Evolutionary conservation across 257 asterid species (phyloP), one percentile per base, ranked within the genome.

Genomic region (Echites panduratus): DNA sequence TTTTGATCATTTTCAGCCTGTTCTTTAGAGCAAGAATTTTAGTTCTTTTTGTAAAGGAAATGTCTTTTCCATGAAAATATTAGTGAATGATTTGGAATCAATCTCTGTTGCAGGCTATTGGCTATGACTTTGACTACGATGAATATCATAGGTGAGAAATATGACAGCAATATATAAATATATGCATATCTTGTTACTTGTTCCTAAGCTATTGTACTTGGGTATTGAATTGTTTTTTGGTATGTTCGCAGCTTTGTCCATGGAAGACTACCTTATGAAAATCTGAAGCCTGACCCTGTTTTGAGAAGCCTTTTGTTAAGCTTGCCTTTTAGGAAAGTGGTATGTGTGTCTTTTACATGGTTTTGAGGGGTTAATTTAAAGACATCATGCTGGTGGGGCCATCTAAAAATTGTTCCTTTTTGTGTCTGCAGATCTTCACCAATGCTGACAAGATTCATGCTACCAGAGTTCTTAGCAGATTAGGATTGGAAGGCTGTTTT

Each of bases 181-280:
- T n/a, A n/a, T n/a, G 59, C 12, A 53, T 20, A 7, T 20, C n/a
- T 53, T 6, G 9, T 7, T 17, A 3, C n/a, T 49, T 0, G 65
- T 24, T 40, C 45, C 29, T 20, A 57, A 5, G 12, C 64, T n/a
- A 57, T 11, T 13, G 47, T 56, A 20, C 43, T 12, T 54, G 50
- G 43, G 35, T 45, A 11, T 3, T 47, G 14, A 26, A 19, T 26
- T 24, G 16, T 4, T 22, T 35, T 4, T 35, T 49, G 58, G 41
- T 16, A 8, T 54, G 4, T 59, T 69, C 81, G 76, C 93, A 91
- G 98, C 65, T 92, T 90, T 81, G 94, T 95, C 66, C 99, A 95
- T 71, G 99, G 99, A n/a, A 89, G 98, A 84, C 82, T 95, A 66
- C 99, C 99, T 43, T 95, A 95, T 19, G 97, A 89, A 9, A 92